A percentile compares a stretch with the other conserved stretches of the same genome.
Conservation (phyloP, 495 filamentous ascomycete species). For the Aspergillus olivimuriae region DNA sequence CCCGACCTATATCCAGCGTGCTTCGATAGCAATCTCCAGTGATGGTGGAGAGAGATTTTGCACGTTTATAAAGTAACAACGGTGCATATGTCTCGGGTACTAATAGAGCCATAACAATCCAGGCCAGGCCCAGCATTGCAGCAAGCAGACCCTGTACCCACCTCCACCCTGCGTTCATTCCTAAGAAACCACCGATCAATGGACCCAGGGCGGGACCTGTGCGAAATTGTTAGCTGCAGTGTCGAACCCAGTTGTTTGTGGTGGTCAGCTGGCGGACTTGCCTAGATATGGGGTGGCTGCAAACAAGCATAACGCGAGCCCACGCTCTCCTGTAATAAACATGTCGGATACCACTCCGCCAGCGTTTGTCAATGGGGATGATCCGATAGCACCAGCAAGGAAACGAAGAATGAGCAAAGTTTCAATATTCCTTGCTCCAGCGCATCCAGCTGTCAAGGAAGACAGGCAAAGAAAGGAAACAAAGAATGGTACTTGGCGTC, state of each 20-base stretch:
- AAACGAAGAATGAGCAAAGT: slow-evolving; percentile 60
- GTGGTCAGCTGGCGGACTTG: too few relatives aligned
- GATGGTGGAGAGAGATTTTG: slow-evolving; percentile 5
- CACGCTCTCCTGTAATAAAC: slow-evolving; percentile 48
- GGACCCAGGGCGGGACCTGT: slow-evolving; percentile 49
- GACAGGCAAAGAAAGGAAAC: slow-evolving; percentile 46
- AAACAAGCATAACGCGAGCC: slow-evolving; percentile 48
- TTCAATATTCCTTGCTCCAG: slow-evolving; percentile 49
- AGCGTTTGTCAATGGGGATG: slow-evolving; percentile 54
- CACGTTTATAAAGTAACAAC: slow-evolving; percentile 45
- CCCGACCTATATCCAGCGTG: slow-evolving; percentile 37
- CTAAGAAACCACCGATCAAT: slow-evolving; percentile 45
- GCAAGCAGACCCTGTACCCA: slow-evolving; percentile 47
- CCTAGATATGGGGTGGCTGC: slow-evolving; percentile 50
- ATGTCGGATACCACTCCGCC: slow-evolving; percentile 59
- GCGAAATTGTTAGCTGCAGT: too few relatives aligned
- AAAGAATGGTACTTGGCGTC: slow-evolving; percentile 55
- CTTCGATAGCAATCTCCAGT: background rate
- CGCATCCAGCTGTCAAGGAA: slow-evolving; percentile 56
- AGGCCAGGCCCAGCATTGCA: slow-evolving; percentile 8
- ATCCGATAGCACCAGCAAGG: slow-evolving; percentile 60
- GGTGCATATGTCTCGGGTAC: slow-evolving; percentile 55
- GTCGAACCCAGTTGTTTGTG: too few relatives aligned
- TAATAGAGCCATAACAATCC: slow-evolving; percentile 29
- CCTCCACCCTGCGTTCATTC: slow-evolving; percentile 44